Evolutionary conservation across 805 yeast genomes (phyloP), one percentile per base, ranked within the genome.

Genomic region (Zygosaccharomyces bailii): DNA sequence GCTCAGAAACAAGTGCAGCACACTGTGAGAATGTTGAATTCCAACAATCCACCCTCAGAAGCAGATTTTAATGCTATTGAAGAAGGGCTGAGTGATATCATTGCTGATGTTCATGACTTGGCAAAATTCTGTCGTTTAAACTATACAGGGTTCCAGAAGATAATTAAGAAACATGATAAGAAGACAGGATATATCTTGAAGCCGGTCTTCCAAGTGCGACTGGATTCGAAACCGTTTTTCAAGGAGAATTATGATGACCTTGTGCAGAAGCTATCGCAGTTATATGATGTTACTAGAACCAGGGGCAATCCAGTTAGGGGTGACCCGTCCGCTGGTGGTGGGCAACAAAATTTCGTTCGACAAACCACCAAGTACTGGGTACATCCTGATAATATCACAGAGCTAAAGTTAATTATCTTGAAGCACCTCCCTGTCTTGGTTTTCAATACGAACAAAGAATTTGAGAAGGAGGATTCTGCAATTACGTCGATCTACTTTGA

Each of bases 361-460:
- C 99, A 93, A 69, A 93, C 99, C 16, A 93, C 99, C 5, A 93
- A 93, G 64, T 93, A 93, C 69, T 93, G 99, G 99, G 98, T 93
- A 24, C 99, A 93, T 61, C 96, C 97, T 2, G 98, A 93, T 67
- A 91, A 93, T 66, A 89, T 93, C 63, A 93, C 98, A 11, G 98
- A 93, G 71, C 77, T 93, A 66, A 93, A 93, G 71, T 78, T 93
- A 61, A 84, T 88, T 52, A 83, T 93, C 52, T 75, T 93, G 63
- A 91, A 93, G 69, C 98, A 93, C 70, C 75, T 93, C 56, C 99
- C 99, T 2, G 99, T 93, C 13, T 76, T 93, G 54, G 99, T 93
- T 17, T 93, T 93, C 78, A 93, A 93, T 62, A 63, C 97, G 36
- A 89, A 89, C 61, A 93, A 93, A 70, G 99, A 93, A 67, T 93